Evolutionary conservation across 2,329 filamentous ascomycete species (phyloP).

Genomic region (Neonectria sp.): DNA sequence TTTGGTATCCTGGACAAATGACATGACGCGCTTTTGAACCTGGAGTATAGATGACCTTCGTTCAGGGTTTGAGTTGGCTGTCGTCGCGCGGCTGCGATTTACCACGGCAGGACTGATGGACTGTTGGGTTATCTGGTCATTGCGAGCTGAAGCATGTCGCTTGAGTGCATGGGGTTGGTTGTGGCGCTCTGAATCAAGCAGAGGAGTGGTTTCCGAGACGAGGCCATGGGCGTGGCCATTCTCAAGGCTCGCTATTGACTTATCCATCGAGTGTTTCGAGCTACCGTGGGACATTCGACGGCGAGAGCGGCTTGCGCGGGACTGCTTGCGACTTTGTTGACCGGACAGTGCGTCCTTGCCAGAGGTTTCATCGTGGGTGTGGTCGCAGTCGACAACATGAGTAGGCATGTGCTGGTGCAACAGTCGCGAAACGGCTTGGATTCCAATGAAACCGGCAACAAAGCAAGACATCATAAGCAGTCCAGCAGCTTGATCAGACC

Average conservation of each 20-base stretch:
- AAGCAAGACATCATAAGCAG: slow-evolving; percentile 80
- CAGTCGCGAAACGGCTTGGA: slow-evolving; percentile 80
- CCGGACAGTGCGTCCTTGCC: slow-evolving; percentile 47
- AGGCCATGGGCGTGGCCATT: slow-evolving; percentile 42
- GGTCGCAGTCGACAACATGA: slow-evolving; percentile 86
- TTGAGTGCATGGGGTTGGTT: slow-evolving; percentile 45
- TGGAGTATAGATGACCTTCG: slow-evolving; percentile 69
- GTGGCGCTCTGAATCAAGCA: slow-evolving; percentile 56
- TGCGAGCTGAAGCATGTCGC: slow-evolving; percentile 48
- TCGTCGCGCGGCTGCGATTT: slow-evolving; percentile 46
- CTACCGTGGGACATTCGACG: slow-evolving; percentile 47
- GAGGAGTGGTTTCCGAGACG: slow-evolving; percentile 64
- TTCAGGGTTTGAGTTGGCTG: slow-evolving; percentile 49
- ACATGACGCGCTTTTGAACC: slow-evolving; percentile 71
- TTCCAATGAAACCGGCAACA: slow-evolving; percentile 79
- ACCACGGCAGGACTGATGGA: slow-evolving; percentile 42
- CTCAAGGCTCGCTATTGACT: slow-evolving; percentile 33
- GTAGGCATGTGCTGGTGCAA: slow-evolving; percentile 83
- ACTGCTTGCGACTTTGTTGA: slow-evolving; percentile 46
- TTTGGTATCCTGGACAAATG: slow-evolving; percentile 77
- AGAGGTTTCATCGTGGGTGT: slow-evolving; percentile 74
- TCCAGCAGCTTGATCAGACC: slow-evolving; percentile 76
- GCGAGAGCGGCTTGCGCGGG: slow-evolving; percentile 52
- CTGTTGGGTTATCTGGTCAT: slow-evolving; percentile 49
- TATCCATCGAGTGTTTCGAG: slow-evolving; percentile 37